Conservation (phyloP, 495 filamentous ascomycete species). For the Penicillium coprophilum region DNA sequence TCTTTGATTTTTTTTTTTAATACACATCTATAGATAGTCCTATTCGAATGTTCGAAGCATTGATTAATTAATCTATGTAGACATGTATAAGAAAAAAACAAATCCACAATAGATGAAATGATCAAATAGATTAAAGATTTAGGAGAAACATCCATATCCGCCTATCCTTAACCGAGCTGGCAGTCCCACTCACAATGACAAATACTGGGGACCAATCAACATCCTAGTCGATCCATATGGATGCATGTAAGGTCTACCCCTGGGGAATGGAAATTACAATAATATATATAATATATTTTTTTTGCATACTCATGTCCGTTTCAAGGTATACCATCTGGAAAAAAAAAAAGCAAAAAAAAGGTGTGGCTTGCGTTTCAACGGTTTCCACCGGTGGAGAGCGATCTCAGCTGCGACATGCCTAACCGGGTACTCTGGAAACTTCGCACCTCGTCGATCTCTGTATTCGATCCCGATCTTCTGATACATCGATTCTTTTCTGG, state of each 20-base stretch:
- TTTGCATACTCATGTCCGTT: neutral
- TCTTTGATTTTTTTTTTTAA: neutral
- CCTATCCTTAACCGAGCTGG: conserved; percentile 32
- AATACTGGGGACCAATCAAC: conserved; percentile 36
- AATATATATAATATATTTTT: no score
- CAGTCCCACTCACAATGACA: conserved; percentile 30
- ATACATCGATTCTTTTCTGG: conserved; percentile 17
- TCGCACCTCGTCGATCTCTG: conserved; percentile 26
- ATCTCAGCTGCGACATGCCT: conserved; percentile 21
- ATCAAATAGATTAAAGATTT: conserved; percentile 7
- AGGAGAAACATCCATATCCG: conserved; percentile 17
- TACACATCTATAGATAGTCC: neutral
- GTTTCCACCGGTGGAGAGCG: conserved; percentile 27
- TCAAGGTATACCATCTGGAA: neutral
- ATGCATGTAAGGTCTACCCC: conserved; percentile 4
- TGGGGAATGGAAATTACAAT: neutral
- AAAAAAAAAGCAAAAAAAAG: conserved; percentile 22
- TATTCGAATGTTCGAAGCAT: neutral
- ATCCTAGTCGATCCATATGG: neutral
- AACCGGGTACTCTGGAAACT: conserved; percentile 23
- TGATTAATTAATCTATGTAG: conserved; percentile 1
- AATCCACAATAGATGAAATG: neutral
- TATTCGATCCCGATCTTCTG: conserved; percentile 18
- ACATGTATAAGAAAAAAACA: neutral
- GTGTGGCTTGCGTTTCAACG: conserved; percentile 33